These are phyloP conservation scores for Fusarium gaditjirri DNA, from an alignment of 2,329 filamentous ascomycete genomes.

Conservation along the genomic window DNA sequence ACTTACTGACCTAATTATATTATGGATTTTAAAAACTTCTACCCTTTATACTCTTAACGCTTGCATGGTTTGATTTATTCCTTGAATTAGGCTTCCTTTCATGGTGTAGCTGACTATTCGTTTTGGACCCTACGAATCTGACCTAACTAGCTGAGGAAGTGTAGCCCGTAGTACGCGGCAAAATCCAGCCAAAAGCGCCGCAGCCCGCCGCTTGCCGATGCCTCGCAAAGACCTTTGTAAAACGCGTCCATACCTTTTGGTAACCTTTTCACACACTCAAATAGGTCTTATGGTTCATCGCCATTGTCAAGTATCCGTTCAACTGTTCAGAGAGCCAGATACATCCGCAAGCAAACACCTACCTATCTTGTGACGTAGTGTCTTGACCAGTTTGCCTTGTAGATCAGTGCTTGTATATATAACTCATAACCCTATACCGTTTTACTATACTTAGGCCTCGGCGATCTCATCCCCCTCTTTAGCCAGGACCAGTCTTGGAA, in stretches of 20 bases:
- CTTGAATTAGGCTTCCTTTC: not conserved
- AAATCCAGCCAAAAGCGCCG: not conserved
- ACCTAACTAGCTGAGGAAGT: not conserved
- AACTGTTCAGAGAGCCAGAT: no score
- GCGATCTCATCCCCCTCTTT: accelerated
- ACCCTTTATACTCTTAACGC: not conserved
- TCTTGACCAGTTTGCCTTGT: no score
- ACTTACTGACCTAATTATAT: no score
- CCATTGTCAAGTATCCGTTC: no score
- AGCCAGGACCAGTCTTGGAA: not conserved
- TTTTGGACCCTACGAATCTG: not conserved
- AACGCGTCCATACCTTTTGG: no score
- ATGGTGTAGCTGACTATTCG: not conserved
- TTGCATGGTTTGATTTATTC: not conserved
- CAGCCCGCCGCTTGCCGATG: not conserved
- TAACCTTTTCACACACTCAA: no score
- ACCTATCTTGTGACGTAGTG: no score
- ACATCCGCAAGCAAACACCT: no score
- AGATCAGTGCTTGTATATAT: no score
- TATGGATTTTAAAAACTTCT: not conserved
- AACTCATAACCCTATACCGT: no score
- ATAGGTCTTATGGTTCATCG: no score
- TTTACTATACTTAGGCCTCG: not conserved
- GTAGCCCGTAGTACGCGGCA: not conserved
- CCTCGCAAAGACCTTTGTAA: no score